A percentile compares a stretch with the other conserved stretches of the same genome.
phyloP scores from a whole-genome alignment of 192 early-diverging fungal species.

The Lobosporangium transversale region DNA sequence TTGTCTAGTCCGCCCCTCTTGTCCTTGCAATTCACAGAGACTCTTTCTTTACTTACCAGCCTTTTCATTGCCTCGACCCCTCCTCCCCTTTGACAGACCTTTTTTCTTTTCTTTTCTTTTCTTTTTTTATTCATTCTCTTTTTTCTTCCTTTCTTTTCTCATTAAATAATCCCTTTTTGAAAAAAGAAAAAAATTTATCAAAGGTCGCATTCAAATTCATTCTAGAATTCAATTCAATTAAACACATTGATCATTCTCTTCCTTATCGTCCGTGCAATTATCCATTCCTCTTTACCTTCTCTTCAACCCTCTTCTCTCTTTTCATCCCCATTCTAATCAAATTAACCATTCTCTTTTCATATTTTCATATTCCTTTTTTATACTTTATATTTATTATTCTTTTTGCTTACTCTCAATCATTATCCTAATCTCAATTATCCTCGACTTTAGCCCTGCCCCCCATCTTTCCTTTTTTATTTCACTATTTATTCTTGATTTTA shows the following conservation, averaged over 20 bases:
- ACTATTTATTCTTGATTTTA: slow-evolving; percentile 3
- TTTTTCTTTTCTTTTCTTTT: not conserved
- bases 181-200: too few relatives aligned
- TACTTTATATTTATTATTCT: not conserved
- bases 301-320: not conserved
- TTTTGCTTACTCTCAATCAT: too few relatives aligned
- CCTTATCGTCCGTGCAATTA: not conserved
- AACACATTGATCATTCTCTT: not conserved
- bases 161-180: too few relatives aligned
- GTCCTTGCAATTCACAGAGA: not conserved
- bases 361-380: not conserved
- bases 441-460: not conserved
- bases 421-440: too few relatives aligned
- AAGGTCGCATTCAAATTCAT: too few relatives aligned
- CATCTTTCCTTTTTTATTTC: slow-evolving; percentile 1
- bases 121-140: not conserved
- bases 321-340: not conserved
- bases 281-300: not conserved
- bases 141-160: not conserved
- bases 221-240: too few relatives aligned
- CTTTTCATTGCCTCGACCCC: not conserved
- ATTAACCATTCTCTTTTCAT: slow-evolving; percentile 5
- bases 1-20: not conserved
- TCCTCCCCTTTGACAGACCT: not conserved
- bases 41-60: not conserved